phyloP scores from a whole-genome alignment of 148 eudicot species.

The Salicornia ramosissima region DNA sequence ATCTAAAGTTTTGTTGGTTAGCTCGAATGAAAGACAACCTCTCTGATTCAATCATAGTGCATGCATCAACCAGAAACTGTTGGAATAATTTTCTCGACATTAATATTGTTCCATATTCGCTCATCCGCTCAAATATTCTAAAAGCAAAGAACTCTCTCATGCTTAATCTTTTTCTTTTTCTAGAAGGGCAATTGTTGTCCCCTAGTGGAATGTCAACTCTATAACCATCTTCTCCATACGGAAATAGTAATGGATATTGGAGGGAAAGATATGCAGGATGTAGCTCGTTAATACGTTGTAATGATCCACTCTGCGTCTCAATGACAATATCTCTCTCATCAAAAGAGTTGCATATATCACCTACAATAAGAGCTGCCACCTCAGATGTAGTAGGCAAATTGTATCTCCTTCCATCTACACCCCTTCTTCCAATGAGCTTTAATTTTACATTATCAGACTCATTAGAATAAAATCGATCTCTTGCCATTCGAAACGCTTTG shows the following conservation, averaged over 20 bases:
- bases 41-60: too few species aligned
- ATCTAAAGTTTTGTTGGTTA: background rate
- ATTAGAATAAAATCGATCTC: background rate
- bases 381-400: background rate
- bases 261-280: constrained; percentile 5
- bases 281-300: background rate
- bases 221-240: constrained; percentile 10
- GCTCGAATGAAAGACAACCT: too few species aligned
- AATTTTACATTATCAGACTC: background rate
- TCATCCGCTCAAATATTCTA: background rate
- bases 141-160: too few species aligned
- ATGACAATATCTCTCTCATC: constrained; percentile 1
- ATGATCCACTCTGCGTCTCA: background rate
- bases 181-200: background rate
- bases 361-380: too few species aligned
- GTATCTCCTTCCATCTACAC: background rate
- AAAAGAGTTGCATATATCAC: background rate
- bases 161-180: too few species aligned
- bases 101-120: background rate
- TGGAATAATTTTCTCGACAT: too few species aligned
- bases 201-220: background rate
- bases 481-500: background rate
- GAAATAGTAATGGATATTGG: constrained; percentile 8
- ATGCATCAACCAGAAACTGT: too few species aligned
- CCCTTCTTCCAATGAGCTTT: background rate